Evolutionary conservation across 2,329 filamentous ascomycete species (phyloP), one percentile per base, ranked within the genome.

Genomic region (Curvularia lunata): DNA sequence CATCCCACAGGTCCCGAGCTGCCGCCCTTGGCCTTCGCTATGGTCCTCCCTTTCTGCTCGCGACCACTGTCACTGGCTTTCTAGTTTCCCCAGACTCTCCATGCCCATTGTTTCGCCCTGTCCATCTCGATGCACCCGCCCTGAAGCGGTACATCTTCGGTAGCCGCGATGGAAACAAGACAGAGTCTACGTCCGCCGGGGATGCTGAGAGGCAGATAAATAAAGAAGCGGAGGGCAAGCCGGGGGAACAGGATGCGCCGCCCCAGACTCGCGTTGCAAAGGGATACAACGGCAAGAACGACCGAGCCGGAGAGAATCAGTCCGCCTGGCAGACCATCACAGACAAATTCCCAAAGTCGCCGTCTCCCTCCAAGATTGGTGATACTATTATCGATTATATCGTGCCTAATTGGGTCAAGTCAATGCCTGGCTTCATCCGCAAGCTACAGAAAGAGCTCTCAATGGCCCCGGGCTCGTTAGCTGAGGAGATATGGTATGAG

Each of bases 401-500:
- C 32, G 78, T 96, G 3, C 94, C 94, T 0, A 87, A 90, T 41
- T 98, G 94, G 94, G 87, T 90, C 32, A 89, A 87, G 63, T 74
- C 86, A 41, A 80, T 97, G 18, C 93, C 93, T 0, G 88, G 82
- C 3, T 92, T 91, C 53, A 80, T 96, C 54, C 84, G 86, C 59
- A 97, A 97, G 75, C 84, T 98, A 32, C 92, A 97, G 73, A 86
- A 86, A 21, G 94, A 98, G 77, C 82, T 97, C 16, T 95, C 91
- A 32, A 89, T 95, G 86, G 86, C 89, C 0, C 91, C 92, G 0
- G 94, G 92, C 1, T 96, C 92, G 0, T 80, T 99, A 41, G 92
- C 94, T 12, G 90, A 96, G 71, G 91, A 97, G 66, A 95, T 99
- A 57, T 98, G 95, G 95, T 82, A 84, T 63, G 94, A 98, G 69